Conservation (phyloP, 306 rosid genomes). For the Geum urbanum region DNA sequence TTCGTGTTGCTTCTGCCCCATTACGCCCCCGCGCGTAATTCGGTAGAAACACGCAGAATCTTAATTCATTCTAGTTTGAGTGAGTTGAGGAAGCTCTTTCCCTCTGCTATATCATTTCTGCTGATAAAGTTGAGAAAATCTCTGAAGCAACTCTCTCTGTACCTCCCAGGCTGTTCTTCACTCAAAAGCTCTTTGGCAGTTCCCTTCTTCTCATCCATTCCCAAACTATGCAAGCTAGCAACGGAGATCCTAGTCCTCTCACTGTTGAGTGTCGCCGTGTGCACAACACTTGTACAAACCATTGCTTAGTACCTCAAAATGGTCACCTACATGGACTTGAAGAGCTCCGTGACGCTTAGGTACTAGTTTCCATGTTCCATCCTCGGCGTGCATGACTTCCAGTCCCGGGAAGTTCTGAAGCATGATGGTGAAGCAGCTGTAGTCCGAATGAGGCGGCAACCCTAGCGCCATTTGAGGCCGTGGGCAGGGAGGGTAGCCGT, state of each 20-base stretch:
- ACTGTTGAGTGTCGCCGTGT: constrained; percentile 28
- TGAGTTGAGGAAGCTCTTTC: constrained; percentile 41
- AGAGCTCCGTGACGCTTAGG: constrained; percentile 20
- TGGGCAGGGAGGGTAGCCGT: constrained; percentile 53
- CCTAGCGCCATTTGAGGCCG: constrained; percentile 41
- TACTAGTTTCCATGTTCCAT: constrained; percentile 24
- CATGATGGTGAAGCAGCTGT: constrained; percentile 45
- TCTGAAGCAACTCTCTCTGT: constrained; percentile 36
- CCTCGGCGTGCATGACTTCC: constrained; percentile 29
- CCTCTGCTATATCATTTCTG: constrained; percentile 38
- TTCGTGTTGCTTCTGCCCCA: no score
- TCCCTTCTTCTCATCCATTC: constrained; percentile 34
- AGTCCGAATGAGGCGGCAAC: constrained; percentile 55
- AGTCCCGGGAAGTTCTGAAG: constrained; percentile 36
- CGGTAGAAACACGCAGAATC: no score
- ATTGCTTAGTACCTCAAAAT: constrained; percentile 39
- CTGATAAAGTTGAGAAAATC: constrained; percentile 52
- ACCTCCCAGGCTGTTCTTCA: constrained; percentile 24
- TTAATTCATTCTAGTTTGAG: constrained; percentile 29
- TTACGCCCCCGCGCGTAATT: no score
- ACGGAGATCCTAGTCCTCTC: constrained; percentile 34
- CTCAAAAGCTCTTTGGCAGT: constrained; percentile 35
- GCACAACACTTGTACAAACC: constrained; percentile 33
- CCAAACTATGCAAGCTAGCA: constrained; percentile 39
- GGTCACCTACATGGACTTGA: constrained; percentile 41